Base-by-base conservation (phyloP, 805 yeast species). In the Wickerhamiella slavikovae region DNA sequence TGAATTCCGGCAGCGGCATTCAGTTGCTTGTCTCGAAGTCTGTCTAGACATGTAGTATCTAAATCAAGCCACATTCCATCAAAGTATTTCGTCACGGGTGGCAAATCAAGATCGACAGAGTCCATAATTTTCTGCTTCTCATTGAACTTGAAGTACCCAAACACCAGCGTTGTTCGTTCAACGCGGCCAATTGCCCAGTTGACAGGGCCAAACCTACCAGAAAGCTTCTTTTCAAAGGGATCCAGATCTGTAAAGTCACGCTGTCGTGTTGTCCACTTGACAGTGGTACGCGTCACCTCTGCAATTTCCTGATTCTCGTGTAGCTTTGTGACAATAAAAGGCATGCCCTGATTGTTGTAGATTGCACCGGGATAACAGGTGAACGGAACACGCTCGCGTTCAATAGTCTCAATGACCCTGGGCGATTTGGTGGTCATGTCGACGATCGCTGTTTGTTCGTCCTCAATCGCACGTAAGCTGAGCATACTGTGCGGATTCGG, bases 61-160 rank as follows among this genome's bases (percentile, higher is more conserved):
- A 89, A 62, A 47, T 89, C 93, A 5, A 89, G 63, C 96, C 96
- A 89, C 21, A 85, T 59, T 0, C 99, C 98, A 37, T 75, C 73
- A 0, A 91, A 69, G 21, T 58, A 49, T 23, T 68, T 58, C 3
- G 59, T 49, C 2, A 75, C 67, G 0, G 95, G 94, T 0, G 95
- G 94, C 41, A 79, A 75, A 31, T 74, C 68, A 0, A 91, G 93
- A 42, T 85, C 95, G 9, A 83, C 83, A 0, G 91, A 83, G 52
- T 89, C 99, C 21, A 89, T 55, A n/a, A 89, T 77, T 37, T 77
- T 70, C 15, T 71, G 68, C 21, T 66, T 60, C 34, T 71, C 63
- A 44, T 80, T 85, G 31, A 82, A 58, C 48, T 89, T 89, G 60
- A 82, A 89, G 44, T 71, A 89, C 2, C 98, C 98, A 59, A 83